Base-by-base conservation (phyloP, 768 basidiomycete species). In the Astraeus odoratus region DNA sequence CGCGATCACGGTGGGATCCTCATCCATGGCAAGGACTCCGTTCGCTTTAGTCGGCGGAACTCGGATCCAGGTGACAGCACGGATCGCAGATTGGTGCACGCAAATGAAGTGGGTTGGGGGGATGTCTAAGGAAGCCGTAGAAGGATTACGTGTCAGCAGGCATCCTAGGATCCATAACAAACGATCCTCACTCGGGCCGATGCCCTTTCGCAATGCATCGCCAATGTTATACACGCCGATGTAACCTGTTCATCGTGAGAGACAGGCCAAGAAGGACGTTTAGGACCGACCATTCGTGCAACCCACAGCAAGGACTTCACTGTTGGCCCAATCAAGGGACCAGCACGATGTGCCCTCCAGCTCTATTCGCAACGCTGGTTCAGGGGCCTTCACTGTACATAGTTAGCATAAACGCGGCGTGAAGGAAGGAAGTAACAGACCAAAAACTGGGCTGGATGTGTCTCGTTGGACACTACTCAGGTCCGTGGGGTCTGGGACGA, bases 311-410 rank as follows among this genome's bases (percentile, higher is more conserved):
- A 99, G 62, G 9, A 81, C 55, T 46, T 86, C 82, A 50, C 89
- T 88, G 51, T 89, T 91, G 0, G 81, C 86, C 93, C 93, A 97
- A 53, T 96, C 92, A 43, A 96, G 71, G 13, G 78, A 75, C 75
- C 78, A 85, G 57, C 83, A 85, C n/a, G 73, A 68, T 0, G 87
- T 76, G 34, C 90, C 86, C 43, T 83, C 81, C 2, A 90, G 65
- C 52, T 86, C 79, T 1, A 97, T 76, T 8, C 79, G 76, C 5
- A 94, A 40, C 3, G 86, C 57, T 0, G 93, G 89, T 38, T 82
- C 69, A 0, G 77, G 63, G 10, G 83, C 43, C 43, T 68, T 71
- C 8, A 86, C 84, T 87, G 10, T 10, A 20, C 33, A 12, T 20
- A 42, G 34, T 31, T 46, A 25, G 43, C 45, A 25, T 31, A 15